These are phyloP conservation scores for Globisporangium spiculum DNA, from an alignment of 352 stramenopile species.

Conservation along the genomic window DNA sequence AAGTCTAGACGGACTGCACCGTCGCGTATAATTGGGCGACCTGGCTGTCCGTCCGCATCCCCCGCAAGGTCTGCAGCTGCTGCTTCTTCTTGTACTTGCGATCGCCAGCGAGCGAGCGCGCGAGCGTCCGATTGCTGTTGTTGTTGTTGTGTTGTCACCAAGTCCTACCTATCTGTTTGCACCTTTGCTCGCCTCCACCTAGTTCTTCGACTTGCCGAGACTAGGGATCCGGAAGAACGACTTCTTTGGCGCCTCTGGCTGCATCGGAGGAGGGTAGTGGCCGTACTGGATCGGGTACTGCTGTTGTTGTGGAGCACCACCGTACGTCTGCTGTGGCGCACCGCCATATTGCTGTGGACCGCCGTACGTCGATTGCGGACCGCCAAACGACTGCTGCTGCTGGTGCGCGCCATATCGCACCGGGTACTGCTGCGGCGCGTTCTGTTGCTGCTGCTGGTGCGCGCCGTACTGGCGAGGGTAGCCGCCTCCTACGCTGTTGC, in stretches of 20 bases:
- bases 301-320: conserved; percentile 28
- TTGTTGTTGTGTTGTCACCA: conserved; percentile 9
- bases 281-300: conserved; percentile 22
- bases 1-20: not conserved
- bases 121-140: conserved; percentile 4
- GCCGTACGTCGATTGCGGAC: conserved; percentile 21
- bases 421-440: conserved; percentile 16
- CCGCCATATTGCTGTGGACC: conserved; percentile 32
- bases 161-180: conserved; percentile 17
- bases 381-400: conserved; percentile 20
- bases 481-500: conserved; percentile 23
- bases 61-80: not conserved
- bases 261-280: conserved; percentile 51
- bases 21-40: not conserved
- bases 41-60: not conserved
- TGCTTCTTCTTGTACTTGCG: not conserved
- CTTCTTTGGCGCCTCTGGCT: conserved; percentile 51
- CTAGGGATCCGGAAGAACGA: conserved; percentile 70
- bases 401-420: conserved; percentile 18
- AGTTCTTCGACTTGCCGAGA: conserved; percentile 71
- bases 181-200: conserved; percentile 5
- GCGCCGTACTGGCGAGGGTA: conserved; percentile 46
- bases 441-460: conserved; percentile 35
- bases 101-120: not conserved
- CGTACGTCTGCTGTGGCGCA: conserved; percentile 25